phyloP scores from a whole-genome alignment of 1,139 yeast species.

The Zygoascus meyerae region DNA sequence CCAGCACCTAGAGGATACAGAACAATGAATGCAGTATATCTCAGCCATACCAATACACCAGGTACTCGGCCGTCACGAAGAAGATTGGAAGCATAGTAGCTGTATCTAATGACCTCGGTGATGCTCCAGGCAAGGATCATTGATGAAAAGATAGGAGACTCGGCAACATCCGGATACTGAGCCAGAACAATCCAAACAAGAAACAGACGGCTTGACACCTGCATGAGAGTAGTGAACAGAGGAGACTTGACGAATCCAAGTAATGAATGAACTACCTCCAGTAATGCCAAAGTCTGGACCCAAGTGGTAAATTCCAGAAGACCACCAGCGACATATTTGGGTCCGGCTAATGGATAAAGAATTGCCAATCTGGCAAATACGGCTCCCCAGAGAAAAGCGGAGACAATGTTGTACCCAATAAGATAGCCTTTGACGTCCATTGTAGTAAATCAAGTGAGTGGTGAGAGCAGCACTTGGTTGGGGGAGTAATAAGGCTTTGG shows the following conservation, averaged over 20 bases:
- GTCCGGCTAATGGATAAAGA: constrained; percentile 39
- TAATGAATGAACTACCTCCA: constrained; percentile 74
- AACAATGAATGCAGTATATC: constrained; percentile 78
- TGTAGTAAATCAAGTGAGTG: not conserved
- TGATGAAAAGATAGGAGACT: constrained; percentile 53
- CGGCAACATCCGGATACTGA: constrained; percentile 60
- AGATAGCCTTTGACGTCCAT: constrained; percentile 29
- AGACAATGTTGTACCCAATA: constrained; percentile 55
- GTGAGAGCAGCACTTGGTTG: not conserved
- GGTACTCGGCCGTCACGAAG: constrained; percentile 52
- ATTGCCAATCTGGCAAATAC: constrained; percentile 40
- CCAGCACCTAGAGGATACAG: constrained; percentile 90
- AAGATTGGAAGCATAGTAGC: constrained; percentile 69
- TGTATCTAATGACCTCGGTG: constrained; percentile 84
- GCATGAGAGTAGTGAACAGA: constrained; percentile 72
- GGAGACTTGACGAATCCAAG: constrained; percentile 80
- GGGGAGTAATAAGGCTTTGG: not conserved
- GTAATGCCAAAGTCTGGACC: constrained; percentile 77
- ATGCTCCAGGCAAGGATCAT: constrained; percentile 82
- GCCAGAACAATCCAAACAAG: constrained; percentile 81
- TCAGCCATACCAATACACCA: constrained; percentile 55
- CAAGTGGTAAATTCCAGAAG: constrained; percentile 55
- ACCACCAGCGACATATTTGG: constrained; percentile 47
- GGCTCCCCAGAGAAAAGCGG: constrained; percentile 63
- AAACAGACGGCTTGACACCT: constrained; percentile 77